Evolutionary conservation across 108 stramenopile species (phyloP), one percentile per base, ranked within the genome.

Genomic region (Nitzschia inconspicua): DNA sequence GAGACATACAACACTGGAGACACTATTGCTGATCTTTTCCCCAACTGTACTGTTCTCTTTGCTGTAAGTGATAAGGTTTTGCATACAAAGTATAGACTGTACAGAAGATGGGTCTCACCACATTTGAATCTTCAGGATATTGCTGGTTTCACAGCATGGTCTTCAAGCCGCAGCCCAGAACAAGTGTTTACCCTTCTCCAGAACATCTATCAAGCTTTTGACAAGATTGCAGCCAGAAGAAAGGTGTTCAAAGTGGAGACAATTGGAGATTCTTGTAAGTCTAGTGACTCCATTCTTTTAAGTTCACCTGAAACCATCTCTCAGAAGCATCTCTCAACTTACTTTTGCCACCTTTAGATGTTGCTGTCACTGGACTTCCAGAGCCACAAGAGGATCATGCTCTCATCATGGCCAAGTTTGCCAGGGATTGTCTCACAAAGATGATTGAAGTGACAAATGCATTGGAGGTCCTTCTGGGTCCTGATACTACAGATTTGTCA

Each of bases 321-420:
- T 1, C 11, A 19, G 24, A 36, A 34, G 36, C 34, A 66, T 84
- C 7, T 77, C 77, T n/a, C 79, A 84, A 47, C 81, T 70, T 30
- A 81, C 77, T 40, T 47, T 83, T n/a, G 82, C 82, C 4, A 60
- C 54, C 18, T 44, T n/a, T n/a, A n/a, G n/a, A n/a, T n/a, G n/a
- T n/a, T n/a, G n/a, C n/a, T n/a, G n/a, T n/a, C n/a, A n/a, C 70
- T 37, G 82, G 82, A 13, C 27, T 83, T 9, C 78, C 82, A 7
- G 57, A 73, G 35, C 69, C 68, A 8, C 18, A 23, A 35, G 34
- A 69, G 3, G 76, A 83, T 41, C 82, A 83, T 67, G 75, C 76
- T 2, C 32, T 66, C 4, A 58, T 77, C 11, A 35, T 83, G 54
- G 44, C 73, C 2, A 10, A 66, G 30, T 83, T 76, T 65, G 76